These are phyloP conservation scores for Zygosaccharomyces rouxii DNA, from an alignment of 805 yeast species.

Conservation along the genomic window DNA sequence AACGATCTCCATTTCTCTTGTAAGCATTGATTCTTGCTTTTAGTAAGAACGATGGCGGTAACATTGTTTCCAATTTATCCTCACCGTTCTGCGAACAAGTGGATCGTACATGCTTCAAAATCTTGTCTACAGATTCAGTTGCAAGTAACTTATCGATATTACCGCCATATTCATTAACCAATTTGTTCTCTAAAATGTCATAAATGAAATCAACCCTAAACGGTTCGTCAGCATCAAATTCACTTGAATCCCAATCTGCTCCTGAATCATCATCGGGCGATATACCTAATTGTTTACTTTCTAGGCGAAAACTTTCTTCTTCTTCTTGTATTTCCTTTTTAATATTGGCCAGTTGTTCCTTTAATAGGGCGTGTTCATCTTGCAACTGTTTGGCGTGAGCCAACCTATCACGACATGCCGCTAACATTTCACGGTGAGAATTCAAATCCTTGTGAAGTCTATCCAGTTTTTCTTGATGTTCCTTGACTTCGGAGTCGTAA, in stretches of 20 bases:
- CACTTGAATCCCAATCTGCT: constrained; percentile 43
- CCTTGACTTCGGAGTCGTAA: constrained; percentile 52
- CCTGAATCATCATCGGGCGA: constrained; percentile 28
- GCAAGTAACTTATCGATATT: constrained; percentile 28
- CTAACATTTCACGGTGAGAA: constrained; percentile 23
- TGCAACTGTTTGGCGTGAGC: constrained; percentile 40
- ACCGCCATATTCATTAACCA: constrained; percentile 33
- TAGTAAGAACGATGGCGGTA: constrained; percentile 44
- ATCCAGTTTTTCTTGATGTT: constrained; percentile 49
- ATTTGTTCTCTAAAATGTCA: constrained; percentile 44
- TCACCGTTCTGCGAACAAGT: constrained; percentile 12
- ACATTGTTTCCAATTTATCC: constrained; percentile 17
- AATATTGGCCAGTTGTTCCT: constrained; percentile 53
- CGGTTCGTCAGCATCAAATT: constrained; percentile 88
- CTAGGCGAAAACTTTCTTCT: constrained; percentile 48
- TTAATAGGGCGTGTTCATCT: constrained; percentile 50
- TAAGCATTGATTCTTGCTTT: constrained; percentile 82
- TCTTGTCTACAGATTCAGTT: constrained; percentile 21
- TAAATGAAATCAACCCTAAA: constrained; percentile 63
- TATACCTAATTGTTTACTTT: constrained; percentile 37
- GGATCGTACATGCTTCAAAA: constrained; percentile 23
- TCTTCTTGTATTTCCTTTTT: constrained; percentile 63
- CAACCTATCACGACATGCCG: constrained; percentile 26
- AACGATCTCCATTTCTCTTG: constrained; percentile 56
- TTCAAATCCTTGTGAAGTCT: constrained; percentile 44